These are phyloP conservation scores for Celoporthe dispersa DNA, from an alignment of 2,329 filamentous ascomycete genomes.

Conservation along the genomic window DNA sequence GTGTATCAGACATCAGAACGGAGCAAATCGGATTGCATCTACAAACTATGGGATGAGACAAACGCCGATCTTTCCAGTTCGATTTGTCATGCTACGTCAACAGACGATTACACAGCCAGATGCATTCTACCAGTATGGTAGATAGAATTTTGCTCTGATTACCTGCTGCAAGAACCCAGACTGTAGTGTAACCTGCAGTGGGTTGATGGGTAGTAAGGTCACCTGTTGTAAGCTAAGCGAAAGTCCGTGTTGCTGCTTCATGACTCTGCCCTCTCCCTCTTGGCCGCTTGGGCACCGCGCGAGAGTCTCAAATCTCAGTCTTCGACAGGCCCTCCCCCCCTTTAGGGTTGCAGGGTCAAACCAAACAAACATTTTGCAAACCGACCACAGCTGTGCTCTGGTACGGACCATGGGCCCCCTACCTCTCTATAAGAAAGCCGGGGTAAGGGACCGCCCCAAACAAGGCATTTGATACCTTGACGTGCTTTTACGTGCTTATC, in stretches of 20 bases:
- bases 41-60: neutral
- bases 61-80: neutral
- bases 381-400: neutral
- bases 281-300: constrained; percentile 1
- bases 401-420: neutral
- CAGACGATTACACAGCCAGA: neutral
- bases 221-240: neutral
- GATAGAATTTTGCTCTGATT: neutral
- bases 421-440: neutral
- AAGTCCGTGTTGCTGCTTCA: neutral
- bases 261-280: neutral
- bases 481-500: constrained; percentile 15
- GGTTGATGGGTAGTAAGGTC: neutral
- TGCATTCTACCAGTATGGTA: neutral
- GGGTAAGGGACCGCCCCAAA: neutral
- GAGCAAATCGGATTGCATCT: neutral
- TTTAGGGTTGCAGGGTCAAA: neutral
- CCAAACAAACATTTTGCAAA: neutral
- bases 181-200: constrained; percentile 1
- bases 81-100: neutral
- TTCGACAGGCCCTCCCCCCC: neutral
- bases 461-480: neutral
- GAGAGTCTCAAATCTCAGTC: neutral
- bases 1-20: neutral
- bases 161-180: neutral